Base-by-base conservation (phyloP, 768 basidiomycete genomes). In the Leucocoprinus sp. region DNA sequence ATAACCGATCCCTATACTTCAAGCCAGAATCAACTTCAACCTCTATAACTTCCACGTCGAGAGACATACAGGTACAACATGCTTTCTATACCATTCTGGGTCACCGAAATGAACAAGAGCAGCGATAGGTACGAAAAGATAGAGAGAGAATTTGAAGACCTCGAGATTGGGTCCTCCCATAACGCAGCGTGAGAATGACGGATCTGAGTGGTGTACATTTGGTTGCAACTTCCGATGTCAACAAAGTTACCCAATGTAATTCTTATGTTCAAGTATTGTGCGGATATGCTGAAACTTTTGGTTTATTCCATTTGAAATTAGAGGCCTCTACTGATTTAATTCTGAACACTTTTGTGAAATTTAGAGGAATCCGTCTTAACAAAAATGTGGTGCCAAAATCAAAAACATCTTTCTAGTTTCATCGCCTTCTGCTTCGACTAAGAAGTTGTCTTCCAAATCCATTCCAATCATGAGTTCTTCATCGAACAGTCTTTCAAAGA, bases 31-130 rank as follows among this genome's bases (percentile, higher is more conserved):
- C 14, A 38, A 26, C 27, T 41, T 14, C 29, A 41, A 8, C 29
- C 24, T 8, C 11, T 15, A 24, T 12, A 7, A 15, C 34, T 37
- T 19, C 37, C 29, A 31, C 14, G 5, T 17, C 44, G 27, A 21
- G 45, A 12, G 22, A 53, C 67, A 29, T 59, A 89, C 84, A 6
- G 90, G 88, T 27, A 86, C 64, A 48, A 93, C 88, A 53, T 87
- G 71, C 38, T 70, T 66, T 45, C 75, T 71, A 57, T 92, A 93
- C 90, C 90, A 93, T 33, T 83, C 77, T 4, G 88, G 87, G 60
- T 92, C 86, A 35, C 90, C 89, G 57, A 87, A 92, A 62, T 91
- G 84, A 40, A 90, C 65, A 57, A 93, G 74, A 18, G 86, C 82
- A 37, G 74, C 66, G 47, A 93, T 78, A 8, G 90, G 90, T 48